Percentiles rank a stretch among this genome's conserved stretches.
These are phyloP conservation scores for Nitzschia sp. DNA, from an alignment of 108 stramenopile genomes.

Conservation along the genomic window DNA sequence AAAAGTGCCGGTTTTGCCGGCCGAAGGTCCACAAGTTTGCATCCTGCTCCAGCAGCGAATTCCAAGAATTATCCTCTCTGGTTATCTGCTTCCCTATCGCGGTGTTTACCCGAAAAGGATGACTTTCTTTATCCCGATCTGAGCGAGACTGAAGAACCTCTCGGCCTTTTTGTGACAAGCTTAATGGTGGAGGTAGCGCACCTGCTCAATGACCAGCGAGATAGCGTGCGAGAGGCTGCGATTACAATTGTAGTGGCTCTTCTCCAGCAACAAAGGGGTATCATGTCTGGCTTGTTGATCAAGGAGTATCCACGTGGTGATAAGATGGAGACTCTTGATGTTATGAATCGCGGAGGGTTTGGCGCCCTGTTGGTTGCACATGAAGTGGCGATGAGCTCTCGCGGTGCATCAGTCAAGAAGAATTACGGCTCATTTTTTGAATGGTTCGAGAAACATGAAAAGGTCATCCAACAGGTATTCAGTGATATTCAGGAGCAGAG, in stretches of 20 bases:
- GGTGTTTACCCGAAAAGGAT: constrained; percentile 43
- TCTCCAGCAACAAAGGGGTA: constrained; percentile 55
- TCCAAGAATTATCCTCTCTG: constrained; percentile 70
- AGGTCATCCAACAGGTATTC: constrained; percentile 70
- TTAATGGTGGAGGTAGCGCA: constrained; percentile 70
- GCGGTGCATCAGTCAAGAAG: constrained; percentile 42
- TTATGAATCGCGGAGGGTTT: constrained; percentile 85
- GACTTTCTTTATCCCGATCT: constrained; percentile 66
- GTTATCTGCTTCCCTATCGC: constrained; percentile 65
- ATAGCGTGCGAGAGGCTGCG: constrained; percentile 62
- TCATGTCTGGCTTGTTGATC: constrained; percentile 80
- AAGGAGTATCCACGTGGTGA: constrained; percentile 59
- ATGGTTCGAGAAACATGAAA: constrained; percentile 71
- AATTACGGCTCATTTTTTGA: constrained; percentile 81
- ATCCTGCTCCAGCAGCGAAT: constrained; percentile 47
- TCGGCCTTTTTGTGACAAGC: constrained; percentile 62
- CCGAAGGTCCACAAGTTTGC: constrained; percentile 16
- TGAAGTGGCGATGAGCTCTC: constrained; percentile 63
- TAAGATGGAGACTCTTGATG: constrained; percentile 71
- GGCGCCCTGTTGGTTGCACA: constrained; percentile 75
- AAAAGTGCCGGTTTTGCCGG: constrained; percentile 23
- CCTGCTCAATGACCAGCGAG: constrained; percentile 56
- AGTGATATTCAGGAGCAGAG: constrained; percentile 59
- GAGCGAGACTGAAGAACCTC: constrained; percentile 59
- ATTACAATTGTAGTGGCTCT: constrained; percentile 67